Percentiles rank a stretch among this genome's conserved stretches.
Conservation (phyloP, 768 basidiomycete species). For the Psilocybe azurescens region DNA sequence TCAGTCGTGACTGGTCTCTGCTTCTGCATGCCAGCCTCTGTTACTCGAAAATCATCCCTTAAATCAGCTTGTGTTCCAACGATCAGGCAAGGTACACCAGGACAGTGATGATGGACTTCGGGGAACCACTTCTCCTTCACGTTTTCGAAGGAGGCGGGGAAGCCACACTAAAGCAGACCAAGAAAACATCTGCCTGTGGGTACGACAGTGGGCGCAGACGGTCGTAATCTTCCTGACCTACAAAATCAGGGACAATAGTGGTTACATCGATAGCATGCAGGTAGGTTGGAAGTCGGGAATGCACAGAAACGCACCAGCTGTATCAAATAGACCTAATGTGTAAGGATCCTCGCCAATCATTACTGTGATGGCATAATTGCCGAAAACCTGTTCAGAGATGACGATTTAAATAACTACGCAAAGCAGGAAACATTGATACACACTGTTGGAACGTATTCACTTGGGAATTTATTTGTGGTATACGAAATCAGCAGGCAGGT, state of each 20-base stretch:
- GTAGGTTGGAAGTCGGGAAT: slow-evolving; percentile 2
- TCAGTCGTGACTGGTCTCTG: slow-evolving; percentile 90
- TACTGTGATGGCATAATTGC: slow-evolving; percentile 98
- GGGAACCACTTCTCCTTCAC: slow-evolving; percentile 99
- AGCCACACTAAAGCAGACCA: slow-evolving; percentile 98
- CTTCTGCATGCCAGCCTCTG: slow-evolving; percentile 95
- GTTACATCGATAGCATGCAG: not conserved
- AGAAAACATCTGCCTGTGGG: slow-evolving; percentile 99
- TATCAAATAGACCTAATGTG: slow-evolving; percentile 97
- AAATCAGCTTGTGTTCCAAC: slow-evolving; percentile 99
- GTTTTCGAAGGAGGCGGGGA: slow-evolving; percentile 98
- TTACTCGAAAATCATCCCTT: slow-evolving; percentile 89
- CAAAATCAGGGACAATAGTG: slow-evolving; percentile 9
- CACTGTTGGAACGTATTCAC: slow-evolving; percentile 98
- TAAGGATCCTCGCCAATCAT: slow-evolving; percentile 99
- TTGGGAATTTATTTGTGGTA: slow-evolving; percentile 97
- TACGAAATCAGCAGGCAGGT: slow-evolving; percentile 97
- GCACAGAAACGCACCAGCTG: slow-evolving; percentile 77
- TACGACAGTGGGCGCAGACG: slow-evolving; percentile 98
- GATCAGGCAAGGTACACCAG: slow-evolving; percentile 98
- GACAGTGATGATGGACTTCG: slow-evolving; percentile 99
- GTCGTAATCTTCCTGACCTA: slow-evolving; percentile 99
- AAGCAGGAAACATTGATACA: slow-evolving; percentile 41
- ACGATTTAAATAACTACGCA: slow-evolving; percentile 22
- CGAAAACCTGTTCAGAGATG: slow-evolving; percentile 70